phyloP scores from a whole-genome alignment of 371 early-diverging fungal genomes.

The Rhizopus arrhizus region DNA sequence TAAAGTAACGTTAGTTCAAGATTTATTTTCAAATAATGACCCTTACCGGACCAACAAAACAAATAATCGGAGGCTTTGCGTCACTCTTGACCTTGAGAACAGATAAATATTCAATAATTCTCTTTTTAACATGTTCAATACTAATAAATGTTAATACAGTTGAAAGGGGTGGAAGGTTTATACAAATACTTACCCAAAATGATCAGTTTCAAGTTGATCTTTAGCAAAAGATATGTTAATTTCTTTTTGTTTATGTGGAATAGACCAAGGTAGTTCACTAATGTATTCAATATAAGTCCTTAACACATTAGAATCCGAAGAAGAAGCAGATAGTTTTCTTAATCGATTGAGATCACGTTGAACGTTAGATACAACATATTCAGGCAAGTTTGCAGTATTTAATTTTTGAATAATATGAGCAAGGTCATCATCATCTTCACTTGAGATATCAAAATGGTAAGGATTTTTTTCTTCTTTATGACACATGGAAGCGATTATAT shows the following conservation, averaged over 20 bases:
- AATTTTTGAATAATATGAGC: conserved; percentile 59
- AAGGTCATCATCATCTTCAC: conserved; percentile 66
- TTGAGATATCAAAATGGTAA: conserved; percentile 6
- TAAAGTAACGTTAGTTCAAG: not conserved
- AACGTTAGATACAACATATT: conserved; percentile 62
- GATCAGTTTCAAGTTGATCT: conserved; percentile 74
- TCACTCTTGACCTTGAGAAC: conserved; percentile 76
- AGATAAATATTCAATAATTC: conserved; percentile 83
- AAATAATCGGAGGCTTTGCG: conserved; percentile 78
- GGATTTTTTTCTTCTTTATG: not conserved
- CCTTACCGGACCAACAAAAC: conserved; percentile 70
- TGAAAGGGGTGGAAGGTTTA: not conserved
- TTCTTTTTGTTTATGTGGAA: conserved; percentile 29
- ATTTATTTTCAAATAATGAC: not conserved
- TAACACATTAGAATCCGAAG: conserved; percentile 80
- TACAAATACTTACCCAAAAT: conserved; percentile 61
- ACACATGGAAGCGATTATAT: not conserved
- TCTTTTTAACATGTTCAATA: conserved; percentile 78
- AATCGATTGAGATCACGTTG: conserved; percentile 75
- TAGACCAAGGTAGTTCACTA: conserved; percentile 76
- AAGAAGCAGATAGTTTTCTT: conserved; percentile 67
- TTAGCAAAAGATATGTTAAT: conserved; percentile 67
- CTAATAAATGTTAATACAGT: conserved; percentile 13
- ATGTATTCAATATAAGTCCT: conserved; percentile 79
- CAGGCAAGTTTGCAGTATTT: conserved; percentile 61